Evolutionary conservation across 768 basidiomycete species (phyloP), one percentile per base, ranked within the genome.

Genomic region (Russula compacta): DNA sequence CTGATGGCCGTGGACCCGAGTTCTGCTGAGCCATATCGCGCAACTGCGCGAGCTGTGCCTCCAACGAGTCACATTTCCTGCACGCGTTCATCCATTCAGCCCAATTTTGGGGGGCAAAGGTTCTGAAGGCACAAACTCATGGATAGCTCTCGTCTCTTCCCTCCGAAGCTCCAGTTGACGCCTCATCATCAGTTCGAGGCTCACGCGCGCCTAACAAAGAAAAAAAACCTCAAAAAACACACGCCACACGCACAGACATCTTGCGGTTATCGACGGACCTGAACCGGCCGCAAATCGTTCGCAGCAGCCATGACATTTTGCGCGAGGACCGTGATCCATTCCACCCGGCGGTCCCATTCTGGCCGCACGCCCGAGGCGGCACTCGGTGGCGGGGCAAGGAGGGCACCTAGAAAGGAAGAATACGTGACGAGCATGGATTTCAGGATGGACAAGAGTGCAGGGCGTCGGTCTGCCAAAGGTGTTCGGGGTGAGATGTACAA

Each of bases 221-320:
- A n/a, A n/a, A n/a, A 8, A 40, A 12, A 32, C 42, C 21, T 38
- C 60, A 33, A 53, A n/a, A 19, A 21, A n/a, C n/a, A n/a, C n/a
- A 33, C 24, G 39, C 44, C 15, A 58, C n/a, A 11, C 17, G 40
- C 39, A 61, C 33, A 29, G 47, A 38, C 48, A 15, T 49, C 29
- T 6, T 19, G 17, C 2, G 17, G 17, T 57, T 46, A 64, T 4
- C 12, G 12, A 69, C 73, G 11, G 29, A 85, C 91, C 80, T 95
- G 92, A 5, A 93, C 87, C 0, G 92, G 92, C 29, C 93, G 82
- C 53, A 95, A 73, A 67, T 93, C 92, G 68, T 95, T 95, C 40
- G 89, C 89, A 17, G 89, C 88, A 14, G 86, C 89, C 83, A 94
- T 90, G 59, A 95, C 79, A 71, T 95, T 95, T 71, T 91, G 87